These are phyloP conservation scores for Boletus sp. DNA, from an alignment of 768 basidiomycete genomes.

Conservation along the genomic window DNA sequence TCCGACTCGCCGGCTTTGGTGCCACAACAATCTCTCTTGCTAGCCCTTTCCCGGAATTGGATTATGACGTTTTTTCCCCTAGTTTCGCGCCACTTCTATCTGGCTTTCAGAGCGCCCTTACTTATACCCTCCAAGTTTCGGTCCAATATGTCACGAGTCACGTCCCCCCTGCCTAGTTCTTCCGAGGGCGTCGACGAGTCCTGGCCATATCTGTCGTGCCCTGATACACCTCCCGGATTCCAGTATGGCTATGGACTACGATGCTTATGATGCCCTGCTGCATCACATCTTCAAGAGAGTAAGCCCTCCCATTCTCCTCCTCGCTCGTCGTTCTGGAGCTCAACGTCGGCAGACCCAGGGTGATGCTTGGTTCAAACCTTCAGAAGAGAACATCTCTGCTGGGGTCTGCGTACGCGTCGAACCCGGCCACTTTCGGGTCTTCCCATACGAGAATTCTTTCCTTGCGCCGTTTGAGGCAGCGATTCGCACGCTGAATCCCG, in stretches of 20 bases:
- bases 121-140: conserved; percentile 17
- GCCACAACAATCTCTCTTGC: neutral
- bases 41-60: conserved; percentile 6
- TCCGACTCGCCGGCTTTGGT: neutral
- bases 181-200: neutral
- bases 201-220: neutral
- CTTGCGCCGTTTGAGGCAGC: conserved; percentile 83
- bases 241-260: conserved; percentile 49
- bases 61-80: neutral
- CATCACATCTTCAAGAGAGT: conserved; percentile 80
- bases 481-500: conserved; percentile 71
- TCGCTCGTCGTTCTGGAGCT: neutral
- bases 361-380: conserved; percentile 84
- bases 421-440: conserved; percentile 70
- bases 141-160: neutral
- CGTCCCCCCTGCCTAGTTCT: neutral
- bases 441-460: conserved; percentile 82
- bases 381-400: conserved; percentile 76
- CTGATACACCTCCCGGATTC: neutral
- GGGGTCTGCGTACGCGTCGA: conserved; percentile 76
- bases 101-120: conserved; percentile 5
- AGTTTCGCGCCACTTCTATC: neutral
- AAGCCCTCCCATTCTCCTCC: conserved; percentile 18
- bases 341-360: conserved; percentile 59
- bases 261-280: conserved; percentile 74